Base-by-base conservation (phyloP, 179 eudicot genomes). In the Beta macrorhiza region DNA sequence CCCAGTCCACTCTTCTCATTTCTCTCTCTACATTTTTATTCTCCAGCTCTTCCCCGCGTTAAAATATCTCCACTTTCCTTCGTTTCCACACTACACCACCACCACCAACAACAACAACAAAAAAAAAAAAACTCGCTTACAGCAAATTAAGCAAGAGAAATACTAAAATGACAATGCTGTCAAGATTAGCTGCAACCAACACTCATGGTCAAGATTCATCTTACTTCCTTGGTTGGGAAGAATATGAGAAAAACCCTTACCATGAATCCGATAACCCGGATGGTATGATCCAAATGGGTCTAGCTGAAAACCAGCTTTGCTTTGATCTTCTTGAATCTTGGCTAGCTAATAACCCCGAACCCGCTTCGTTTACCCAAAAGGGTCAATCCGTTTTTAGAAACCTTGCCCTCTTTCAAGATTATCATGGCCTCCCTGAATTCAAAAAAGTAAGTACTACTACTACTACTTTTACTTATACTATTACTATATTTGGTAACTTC, bases 221-320 rank as follows among this genome's bases (percentile, higher is more conserved):
- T 5, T 96, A 96, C 87, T 96, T 96, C 83, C 88, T 90, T 5
- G 99, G 99, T 69, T 96, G 99, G 99, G 84, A 94, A 82, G 97
- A 94, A 82, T 96, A 96, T 69, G 93, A 94, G 88, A 94, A 94
- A 74, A 94, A 91, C 70, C 99, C 97, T 0, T 92, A 89, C 78
- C 80, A 94, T 69, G 91, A 89, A 37, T 52, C 81, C 20, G 44
- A 22, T 0, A 96, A 96, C 83, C 94, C 94, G 0, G 79, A 82
- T 0, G 99, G 99, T 20, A 96, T 96, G 81, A 96, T 96, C 67
- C 99, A 96, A 84, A 96, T 96, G 99, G 99, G 99, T 0, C 92
- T 96, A 0, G 98, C 99, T 2, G 99, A 96, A 71, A 96, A 96
- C 78, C 98, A 93, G 90, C 91, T 96, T 42, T 96, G 93, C 0